phyloP scores from a whole-genome alignment of 2,329 filamentous ascomycete species.

The Sarocladium brachiariae region DNA sequence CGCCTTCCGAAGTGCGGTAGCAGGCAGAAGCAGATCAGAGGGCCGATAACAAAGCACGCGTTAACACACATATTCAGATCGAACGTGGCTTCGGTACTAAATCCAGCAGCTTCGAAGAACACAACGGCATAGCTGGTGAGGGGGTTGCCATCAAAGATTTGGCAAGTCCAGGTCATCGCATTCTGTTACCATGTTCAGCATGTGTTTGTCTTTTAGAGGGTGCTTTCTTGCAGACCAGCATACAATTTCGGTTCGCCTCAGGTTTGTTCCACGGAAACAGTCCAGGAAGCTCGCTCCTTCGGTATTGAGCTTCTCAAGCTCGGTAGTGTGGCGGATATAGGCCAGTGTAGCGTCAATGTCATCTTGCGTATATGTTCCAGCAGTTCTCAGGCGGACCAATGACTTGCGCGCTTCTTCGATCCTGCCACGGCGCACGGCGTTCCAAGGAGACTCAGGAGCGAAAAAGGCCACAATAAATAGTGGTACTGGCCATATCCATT shows the following conservation, averaged over 20 bases:
- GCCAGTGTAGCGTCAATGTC: conserved; percentile 28
- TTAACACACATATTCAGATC: conserved; percentile 40
- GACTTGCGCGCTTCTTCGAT: conserved; percentile 21
- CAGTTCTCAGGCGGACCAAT: conserved; percentile 28
- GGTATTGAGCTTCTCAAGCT: conserved; percentile 33
- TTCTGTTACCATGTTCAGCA: conserved; percentile 34
- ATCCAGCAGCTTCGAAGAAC: conserved; percentile 39
- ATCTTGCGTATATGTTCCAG: conserved; percentile 35
- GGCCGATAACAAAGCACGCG: conserved; percentile 27
- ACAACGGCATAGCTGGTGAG: conserved; percentile 4
- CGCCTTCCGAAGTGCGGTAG: conserved; percentile 36
- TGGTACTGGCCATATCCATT: conserved; percentile 28
- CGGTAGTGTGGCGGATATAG: conserved; percentile 62
- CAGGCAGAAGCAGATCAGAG: conserved; percentile 34
- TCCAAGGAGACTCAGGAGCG: conserved; percentile 28
- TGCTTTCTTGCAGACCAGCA: conserved; percentile 34
- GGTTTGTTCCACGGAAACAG: conserved; percentile 40
- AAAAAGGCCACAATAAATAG: conserved; percentile 22
- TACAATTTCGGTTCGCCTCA: conserved; percentile 39
- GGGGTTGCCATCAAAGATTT: conserved; percentile 12
- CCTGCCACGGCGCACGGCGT: conserved; percentile 13
- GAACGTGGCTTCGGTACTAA: conserved; percentile 36
- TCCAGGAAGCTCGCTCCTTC: conserved; percentile 34
- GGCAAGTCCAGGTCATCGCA: conserved; percentile 33
- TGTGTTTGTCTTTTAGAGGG: conserved; percentile 14